Percentiles rank a stretch among this genome's conserved stretches.
These are phyloP conservation scores for Smithsoniella earleae DNA, from an alignment of 163 green algal genomes.

Conservation along the genomic window DNA sequence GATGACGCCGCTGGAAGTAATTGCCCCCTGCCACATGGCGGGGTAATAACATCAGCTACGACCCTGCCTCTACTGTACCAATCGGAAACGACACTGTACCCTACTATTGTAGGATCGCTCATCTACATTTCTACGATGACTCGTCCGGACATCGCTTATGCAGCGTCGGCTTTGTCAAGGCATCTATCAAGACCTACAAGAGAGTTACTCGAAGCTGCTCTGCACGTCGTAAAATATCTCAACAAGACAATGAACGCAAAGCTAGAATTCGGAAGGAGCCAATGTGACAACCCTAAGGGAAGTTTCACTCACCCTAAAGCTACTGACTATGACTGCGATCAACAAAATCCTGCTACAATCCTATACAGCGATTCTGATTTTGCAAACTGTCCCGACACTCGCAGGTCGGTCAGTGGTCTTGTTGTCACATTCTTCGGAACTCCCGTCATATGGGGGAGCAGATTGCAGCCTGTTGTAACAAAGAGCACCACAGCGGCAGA, in stretches of 20 bases:
- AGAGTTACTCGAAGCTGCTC: not conserved
- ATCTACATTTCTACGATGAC: not conserved
- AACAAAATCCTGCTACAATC: no score
- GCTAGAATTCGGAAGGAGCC: not conserved
- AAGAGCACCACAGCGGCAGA: not conserved
- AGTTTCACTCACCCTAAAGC: no score
- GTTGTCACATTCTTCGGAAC: not conserved
- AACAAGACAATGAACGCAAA: not conserved
- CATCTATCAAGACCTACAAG: not conserved
- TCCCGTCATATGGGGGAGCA: not conserved
- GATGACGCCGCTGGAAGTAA: not conserved
- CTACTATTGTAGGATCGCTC: not conserved
- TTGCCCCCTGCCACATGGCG: not conserved
- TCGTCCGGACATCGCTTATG: not conserved
- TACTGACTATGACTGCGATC: no score
- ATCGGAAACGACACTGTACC: not conserved
- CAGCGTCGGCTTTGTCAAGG: not conserved
- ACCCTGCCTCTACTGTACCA: not conserved
- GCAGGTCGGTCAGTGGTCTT: not conserved
- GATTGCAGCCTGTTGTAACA: not conserved
- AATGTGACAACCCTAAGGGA: no score
- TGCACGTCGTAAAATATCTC: not conserved
- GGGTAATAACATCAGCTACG: not conserved
- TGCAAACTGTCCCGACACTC: not conserved
- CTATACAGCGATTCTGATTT: not conserved